phyloP scores from a whole-genome alignment of 2,329 filamentous ascomycete genomes.

The Pseudogymnoascus sp. region DNA sequence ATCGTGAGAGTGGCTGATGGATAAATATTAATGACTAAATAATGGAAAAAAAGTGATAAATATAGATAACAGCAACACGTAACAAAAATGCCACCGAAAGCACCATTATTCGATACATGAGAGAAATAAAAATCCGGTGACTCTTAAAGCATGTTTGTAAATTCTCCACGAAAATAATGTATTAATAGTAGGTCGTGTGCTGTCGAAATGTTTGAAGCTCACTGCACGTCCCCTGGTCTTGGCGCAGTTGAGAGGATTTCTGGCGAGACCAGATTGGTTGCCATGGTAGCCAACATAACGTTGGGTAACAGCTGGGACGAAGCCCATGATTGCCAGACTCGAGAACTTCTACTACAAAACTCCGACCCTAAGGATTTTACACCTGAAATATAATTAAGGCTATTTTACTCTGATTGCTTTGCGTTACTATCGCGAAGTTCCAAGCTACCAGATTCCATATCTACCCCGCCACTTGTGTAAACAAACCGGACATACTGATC shows the following conservation, averaged over 20 bases:
- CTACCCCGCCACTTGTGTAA: slow-evolving; percentile 2
- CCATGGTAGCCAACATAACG: neutral
- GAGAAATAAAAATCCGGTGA: neutral
- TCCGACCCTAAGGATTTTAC: neutral
- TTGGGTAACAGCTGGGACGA: neutral
- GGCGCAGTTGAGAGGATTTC: neutral
- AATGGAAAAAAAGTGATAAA: neutral
- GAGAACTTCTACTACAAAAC: neutral
- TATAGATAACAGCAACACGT: neutral
- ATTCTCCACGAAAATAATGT: neutral
- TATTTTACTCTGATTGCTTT: neutral
- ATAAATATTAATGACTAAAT: neutral
- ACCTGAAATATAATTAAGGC: neutral
- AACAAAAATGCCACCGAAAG: neutral
- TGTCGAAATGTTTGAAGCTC: neutral
- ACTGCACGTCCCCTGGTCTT: neutral
- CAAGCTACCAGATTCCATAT: neutral
- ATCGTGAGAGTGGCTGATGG: neutral
- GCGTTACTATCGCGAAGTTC: neutral
- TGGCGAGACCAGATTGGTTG: neutral
- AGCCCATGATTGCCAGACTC: neutral
- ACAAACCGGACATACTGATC: slow-evolving; percentile 37
- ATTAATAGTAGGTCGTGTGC: neutral
- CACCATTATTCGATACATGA: neutral
- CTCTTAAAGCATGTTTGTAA: neutral